Base-by-base conservation (phyloP, 345 rosid genomes). In the Rubroshorea leprosula region DNA sequence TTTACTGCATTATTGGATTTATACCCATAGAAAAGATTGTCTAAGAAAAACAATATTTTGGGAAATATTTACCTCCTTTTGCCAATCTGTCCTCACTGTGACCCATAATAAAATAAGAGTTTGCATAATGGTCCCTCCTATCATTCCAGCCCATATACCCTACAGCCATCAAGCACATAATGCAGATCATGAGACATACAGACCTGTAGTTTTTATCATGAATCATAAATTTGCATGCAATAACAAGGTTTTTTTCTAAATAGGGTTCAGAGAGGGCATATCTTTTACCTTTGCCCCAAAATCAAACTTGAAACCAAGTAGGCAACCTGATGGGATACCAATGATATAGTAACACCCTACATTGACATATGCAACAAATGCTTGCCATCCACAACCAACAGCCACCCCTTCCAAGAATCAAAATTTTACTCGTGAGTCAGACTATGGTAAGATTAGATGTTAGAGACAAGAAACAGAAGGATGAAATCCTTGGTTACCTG, bases 301-400 rank as follows among this genome's bases (percentile, higher is more conserved):
- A 44, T 44, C 6, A n/a, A 44, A 44, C 47, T 13, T 44, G 47
- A 44, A 44, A n/a, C 47, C 47, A 44, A 44, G 47, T 0, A 44
- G 1, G 16, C 47, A 44, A n/a, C 47, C 47, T n/a, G 14, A 1
- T 54, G 90, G 96, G 15, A 83, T 52, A 1, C 90, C 90, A 23
- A 85, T 67, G 9, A 85, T 1, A 69, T 83, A 83, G 64, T 84
- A 89, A 52, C 94, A 86, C n/a, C 85, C 96, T 3, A 86, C 75
- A 43, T 86, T 89, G 0, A 89, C 88, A 25, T 80, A 89, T 5
- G 96, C 96, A 13, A 89, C 91, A 74, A 85, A 77, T 13, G 93
- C 86, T 71, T 89, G 90, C 94, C 96, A 85, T 64, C 93, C 90
- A 49, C 90, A 83, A 1, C 90, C 96, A 18, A 83, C 90, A 27